These are phyloP conservation scores for Epichloe brachyelytri DNA, from an alignment of 2,329 filamentous ascomycete species.

Conservation along the genomic window DNA sequence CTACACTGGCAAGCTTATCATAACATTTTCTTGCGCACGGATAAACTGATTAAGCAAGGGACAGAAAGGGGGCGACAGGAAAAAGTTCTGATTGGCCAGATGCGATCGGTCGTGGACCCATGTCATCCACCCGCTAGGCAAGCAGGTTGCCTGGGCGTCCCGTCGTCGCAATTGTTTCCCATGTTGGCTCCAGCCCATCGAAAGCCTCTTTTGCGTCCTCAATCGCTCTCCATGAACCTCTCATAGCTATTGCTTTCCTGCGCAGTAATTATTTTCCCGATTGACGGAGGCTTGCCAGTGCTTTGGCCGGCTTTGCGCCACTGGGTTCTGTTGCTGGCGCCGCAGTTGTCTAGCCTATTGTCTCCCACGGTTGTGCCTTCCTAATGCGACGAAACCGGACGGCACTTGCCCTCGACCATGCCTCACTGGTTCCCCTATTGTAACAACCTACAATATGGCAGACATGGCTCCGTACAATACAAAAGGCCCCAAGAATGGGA, in stretches of 20 bases:
- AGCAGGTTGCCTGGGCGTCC: not conserved
- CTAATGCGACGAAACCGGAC: conserved; percentile 16
- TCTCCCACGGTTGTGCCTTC: conserved; percentile 5
- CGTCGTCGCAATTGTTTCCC: not conserved
- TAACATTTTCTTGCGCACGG: conserved; percentile 9
- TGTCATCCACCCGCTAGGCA: not conserved
- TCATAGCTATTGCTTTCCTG: not conserved
- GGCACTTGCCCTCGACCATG: conserved; percentile 18
- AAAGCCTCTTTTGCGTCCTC: not conserved
- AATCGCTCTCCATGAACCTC: not conserved
- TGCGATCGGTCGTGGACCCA: not conserved
- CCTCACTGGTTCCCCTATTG: conserved; percentile 15
- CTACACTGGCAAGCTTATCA: not conserved
- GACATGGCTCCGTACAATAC: conserved; percentile 18
- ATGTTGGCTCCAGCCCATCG: not conserved
- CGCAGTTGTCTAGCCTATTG: conserved; percentile 2
- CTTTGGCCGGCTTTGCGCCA: not conserved
- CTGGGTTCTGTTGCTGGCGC: not conserved
- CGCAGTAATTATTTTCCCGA: not conserved
- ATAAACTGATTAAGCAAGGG: conserved; percentile 18
- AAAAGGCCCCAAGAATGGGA: conserved; percentile 23
- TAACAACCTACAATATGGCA: conserved; percentile 17
- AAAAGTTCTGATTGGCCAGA: conserved; percentile 9
- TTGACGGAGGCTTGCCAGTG: not conserved
- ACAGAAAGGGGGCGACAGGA: conserved; percentile 11